Evolutionary conservation across 805 yeast genomes (phyloP).

Genomic region (baker's yeast (Saccharomyces cerevisiae)): DNA sequence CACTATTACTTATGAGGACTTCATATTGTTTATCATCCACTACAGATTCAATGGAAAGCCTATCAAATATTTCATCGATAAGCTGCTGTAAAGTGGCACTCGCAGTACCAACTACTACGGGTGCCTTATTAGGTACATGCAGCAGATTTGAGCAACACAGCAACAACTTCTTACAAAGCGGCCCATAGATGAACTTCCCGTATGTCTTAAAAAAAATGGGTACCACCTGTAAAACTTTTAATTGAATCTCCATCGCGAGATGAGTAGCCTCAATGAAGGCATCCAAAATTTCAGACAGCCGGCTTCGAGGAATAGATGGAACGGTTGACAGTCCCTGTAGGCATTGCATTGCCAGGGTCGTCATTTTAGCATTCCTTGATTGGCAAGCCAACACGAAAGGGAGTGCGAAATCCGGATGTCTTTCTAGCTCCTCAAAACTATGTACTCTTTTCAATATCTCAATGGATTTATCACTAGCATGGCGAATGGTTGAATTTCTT

Average conservation of each 20-base stretch:
- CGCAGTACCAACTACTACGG: slow-evolving; percentile 82
- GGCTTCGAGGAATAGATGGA: slow-evolving; percentile 46
- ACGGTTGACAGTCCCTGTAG: slow-evolving; percentile 52
- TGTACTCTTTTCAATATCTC: slow-evolving; percentile 35
- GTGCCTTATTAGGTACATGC: slow-evolving; percentile 58
- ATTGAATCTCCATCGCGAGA: slow-evolving; percentile 72
- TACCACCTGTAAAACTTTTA: slow-evolving; percentile 74
- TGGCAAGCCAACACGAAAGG: slow-evolving; percentile 72
- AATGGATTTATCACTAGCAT: slow-evolving; percentile 46
- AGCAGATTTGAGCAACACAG: slow-evolving; percentile 59
- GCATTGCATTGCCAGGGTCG: slow-evolving; percentile 63
- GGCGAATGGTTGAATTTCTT: slow-evolving; percentile 59
- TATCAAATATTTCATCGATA: slow-evolving; percentile 71
- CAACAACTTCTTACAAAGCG: slow-evolving; percentile 48
- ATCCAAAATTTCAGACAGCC: slow-evolving; percentile 50
- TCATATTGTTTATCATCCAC: slow-evolving; percentile 29
- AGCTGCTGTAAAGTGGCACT: slow-evolving; percentile 88
- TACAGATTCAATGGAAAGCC: slow-evolving; percentile 26
- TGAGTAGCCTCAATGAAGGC: slow-evolving; percentile 67
- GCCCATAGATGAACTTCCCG: slow-evolving; percentile 45
- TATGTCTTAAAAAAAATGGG: slow-evolving; percentile 69
- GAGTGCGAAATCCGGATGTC: slow-evolving; percentile 45
- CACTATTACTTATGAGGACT: slow-evolving; percentile 41
- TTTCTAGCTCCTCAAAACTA: slow-evolving; percentile 30
- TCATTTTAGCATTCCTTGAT: slow-evolving; percentile 65